These are phyloP conservation scores for Bathelium albidoporum DNA, from an alignment of 495 filamentous ascomycete species.

Conservation along the genomic window DNA sequence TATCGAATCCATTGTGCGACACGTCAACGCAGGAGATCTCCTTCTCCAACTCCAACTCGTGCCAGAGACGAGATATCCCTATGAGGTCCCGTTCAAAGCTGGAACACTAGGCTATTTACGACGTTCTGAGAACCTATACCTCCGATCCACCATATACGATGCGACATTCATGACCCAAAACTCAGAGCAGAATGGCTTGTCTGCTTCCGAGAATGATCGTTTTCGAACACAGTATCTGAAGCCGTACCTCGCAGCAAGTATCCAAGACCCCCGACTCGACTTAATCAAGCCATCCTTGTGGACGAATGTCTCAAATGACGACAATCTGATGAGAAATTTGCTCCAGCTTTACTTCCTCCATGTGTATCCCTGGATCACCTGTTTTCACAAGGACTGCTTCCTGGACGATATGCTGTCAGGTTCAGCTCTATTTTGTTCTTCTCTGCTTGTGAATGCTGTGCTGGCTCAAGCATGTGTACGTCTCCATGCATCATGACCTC, in stretches of 20 bases:
- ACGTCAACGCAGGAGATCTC: background rate
- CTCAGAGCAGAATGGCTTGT: background rate
- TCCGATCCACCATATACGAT: background rate
- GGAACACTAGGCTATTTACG: background rate
- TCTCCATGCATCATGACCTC: background rate
- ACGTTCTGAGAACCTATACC: background rate
- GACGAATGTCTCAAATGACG: background rate
- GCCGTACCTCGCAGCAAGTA: conserved; percentile 4
- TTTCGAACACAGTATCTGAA: background rate
- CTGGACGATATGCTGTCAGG: conserved; percentile 3
- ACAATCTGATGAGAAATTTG: background rate
- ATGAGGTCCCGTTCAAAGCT: background rate
- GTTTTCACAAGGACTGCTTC: conserved; percentile 6
- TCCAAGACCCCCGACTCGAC: background rate
- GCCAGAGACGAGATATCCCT: background rate
- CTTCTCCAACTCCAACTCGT: background rate
- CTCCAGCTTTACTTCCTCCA: background rate
- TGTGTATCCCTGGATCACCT: background rate
- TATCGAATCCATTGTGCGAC: background rate
- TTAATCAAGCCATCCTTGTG: conserved; percentile 1
- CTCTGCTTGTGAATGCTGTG: conserved; percentile 3
- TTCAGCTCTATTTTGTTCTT: background rate
- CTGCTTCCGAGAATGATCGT: background rate
- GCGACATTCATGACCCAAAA: background rate
- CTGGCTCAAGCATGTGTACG: conserved; percentile 8